Evolutionary conservation across 768 basidiomycete genomes (phyloP).

Genomic region (Coprinellus micaceus): DNA sequence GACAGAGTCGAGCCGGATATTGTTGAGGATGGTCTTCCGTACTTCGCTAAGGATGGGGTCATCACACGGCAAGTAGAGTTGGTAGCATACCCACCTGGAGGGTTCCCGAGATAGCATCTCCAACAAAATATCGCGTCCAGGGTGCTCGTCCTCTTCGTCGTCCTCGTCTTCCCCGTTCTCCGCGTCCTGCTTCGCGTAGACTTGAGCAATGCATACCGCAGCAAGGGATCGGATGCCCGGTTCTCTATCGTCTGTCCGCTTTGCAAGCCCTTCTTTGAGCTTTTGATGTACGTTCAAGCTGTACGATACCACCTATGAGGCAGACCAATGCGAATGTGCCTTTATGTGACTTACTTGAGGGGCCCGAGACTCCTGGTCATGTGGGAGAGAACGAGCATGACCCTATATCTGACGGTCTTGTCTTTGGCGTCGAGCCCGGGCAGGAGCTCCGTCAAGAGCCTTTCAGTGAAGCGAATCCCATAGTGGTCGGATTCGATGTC

Average conservation of each 20-base stretch:
- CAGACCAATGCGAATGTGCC: too few relatives aligned
- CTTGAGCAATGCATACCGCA: slow-evolving; percentile 71
- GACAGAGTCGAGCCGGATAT: slow-evolving; percentile 52
- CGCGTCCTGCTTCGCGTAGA: slow-evolving; percentile 54
- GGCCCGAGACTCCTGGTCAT: not conserved
- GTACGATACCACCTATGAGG: slow-evolving; percentile 3
- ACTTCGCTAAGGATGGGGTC: slow-evolving; percentile 62
- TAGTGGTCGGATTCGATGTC: not conserved
- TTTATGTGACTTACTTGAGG: not conserved
- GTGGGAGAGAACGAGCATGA: not conserved
- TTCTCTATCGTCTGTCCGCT: slow-evolving; percentile 80
- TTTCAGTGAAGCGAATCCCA: not conserved
- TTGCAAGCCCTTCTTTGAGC: slow-evolving; percentile 62
- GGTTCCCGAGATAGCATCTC: slow-evolving; percentile 69
- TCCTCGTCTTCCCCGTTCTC: too few relatives aligned
- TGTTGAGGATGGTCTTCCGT: slow-evolving; percentile 72
- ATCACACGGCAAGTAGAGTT: not conserved
- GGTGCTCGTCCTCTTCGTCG: too few relatives aligned
- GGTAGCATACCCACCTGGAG: slow-evolving; percentile 55
- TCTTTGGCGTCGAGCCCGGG: not conserved
- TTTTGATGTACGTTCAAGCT: slow-evolving; percentile 76
- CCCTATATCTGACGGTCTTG: not conserved
- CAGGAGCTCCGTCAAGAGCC: not conserved
- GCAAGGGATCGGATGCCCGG: slow-evolving; percentile 72
- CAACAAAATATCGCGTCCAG: slow-evolving; percentile 57